phyloP scores from a whole-genome alignment of 129 eudicot genomes.

The Sambucus nigra region DNA sequence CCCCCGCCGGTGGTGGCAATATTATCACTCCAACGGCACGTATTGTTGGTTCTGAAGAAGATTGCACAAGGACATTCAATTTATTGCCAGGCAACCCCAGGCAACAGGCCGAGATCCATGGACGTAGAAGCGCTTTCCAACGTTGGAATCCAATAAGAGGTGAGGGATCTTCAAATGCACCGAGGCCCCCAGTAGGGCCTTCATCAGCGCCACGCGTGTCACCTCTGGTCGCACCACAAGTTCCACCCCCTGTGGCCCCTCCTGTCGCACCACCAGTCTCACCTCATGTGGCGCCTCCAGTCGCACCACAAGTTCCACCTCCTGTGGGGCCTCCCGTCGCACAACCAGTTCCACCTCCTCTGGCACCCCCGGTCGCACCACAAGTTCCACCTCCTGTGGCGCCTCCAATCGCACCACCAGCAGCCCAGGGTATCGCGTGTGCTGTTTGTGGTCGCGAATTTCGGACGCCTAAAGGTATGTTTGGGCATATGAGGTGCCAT shows the following conservation, averaged over 20 bases:
- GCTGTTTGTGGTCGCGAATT: constrained; percentile 2
- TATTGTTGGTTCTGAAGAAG: too few relatives aligned
- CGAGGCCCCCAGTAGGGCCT: too few relatives aligned
- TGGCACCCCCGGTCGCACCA: background rate
- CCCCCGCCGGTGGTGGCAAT: too few relatives aligned
- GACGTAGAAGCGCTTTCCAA: too few relatives aligned
- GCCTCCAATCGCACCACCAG: background rate
- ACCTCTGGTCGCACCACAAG: background rate
- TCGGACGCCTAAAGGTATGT: background rate
- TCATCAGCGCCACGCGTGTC: background rate
- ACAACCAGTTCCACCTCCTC: background rate
- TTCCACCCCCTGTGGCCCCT: too few relatives aligned
- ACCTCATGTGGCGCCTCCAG: background rate
- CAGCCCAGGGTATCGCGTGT: background rate
- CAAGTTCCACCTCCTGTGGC: background rate
- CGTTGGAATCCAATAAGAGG: too few relatives aligned
- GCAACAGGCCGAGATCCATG: too few relatives aligned
- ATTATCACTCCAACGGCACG: too few relatives aligned
- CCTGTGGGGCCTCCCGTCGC: background rate
- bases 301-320: background rate
- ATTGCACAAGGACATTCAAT: too few relatives aligned
- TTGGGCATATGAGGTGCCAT: constrained; percentile 21
- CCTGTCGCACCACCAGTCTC: too few relatives aligned
- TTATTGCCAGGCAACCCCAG: too few relatives aligned
- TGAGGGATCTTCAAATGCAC: too few relatives aligned